Evolutionary conservation across 2,329 filamentous ascomycete genomes (phyloP), one percentile per base, ranked within the genome.

Genomic region (Sporothrix pseudoabietina): DNA sequence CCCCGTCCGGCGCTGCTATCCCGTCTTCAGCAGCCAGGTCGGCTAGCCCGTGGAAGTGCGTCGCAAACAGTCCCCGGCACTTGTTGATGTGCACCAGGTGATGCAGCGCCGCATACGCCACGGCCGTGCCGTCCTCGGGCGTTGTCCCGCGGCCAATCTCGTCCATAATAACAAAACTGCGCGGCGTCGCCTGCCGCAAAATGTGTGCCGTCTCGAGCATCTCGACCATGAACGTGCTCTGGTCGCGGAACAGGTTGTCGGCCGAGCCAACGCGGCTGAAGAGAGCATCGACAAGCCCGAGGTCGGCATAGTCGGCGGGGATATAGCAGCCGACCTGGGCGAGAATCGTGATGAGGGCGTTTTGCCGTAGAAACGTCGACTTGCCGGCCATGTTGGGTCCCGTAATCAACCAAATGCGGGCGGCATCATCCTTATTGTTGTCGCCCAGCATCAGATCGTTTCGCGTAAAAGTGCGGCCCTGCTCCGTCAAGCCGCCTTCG

Each of bases 371-470:
- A 79, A 97, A 99, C 0, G 96, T 99, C 80, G 92, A 95, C 83
- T 99, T 99, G 66, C 96, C 96, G 0, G 92, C 96, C 96, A 99
- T 99, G 82, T 99, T 99, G n/a, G 96, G 96, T 0, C 96, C 84
- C 77, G 92, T 87, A 87, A 95, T 84, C 80, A 88, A 78, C 90
- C 91, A 84, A 82, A 93, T 71, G 84, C 86, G 78, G 84, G 89
- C 85, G 84, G 92, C 82, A 87, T 52, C 90, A 80, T 76, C 87
- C 84, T 79, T 88, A 7, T n/a, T 22, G 22, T 3, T n/a, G 55
- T 32, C 65, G 12, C 74, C 88, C 4, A 93, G 83, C 57, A 87
- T 84, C 79, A 89, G 91, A 80, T 92, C 88, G 76, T 93, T 94
- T 59, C 87, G 85, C 32, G 89, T 87, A 79, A 93, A 93, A 4